Evolutionary conservation across 2,329 filamentous ascomycete genomes (phyloP).

Genomic region (Cladorrhinum sp.): DNA sequence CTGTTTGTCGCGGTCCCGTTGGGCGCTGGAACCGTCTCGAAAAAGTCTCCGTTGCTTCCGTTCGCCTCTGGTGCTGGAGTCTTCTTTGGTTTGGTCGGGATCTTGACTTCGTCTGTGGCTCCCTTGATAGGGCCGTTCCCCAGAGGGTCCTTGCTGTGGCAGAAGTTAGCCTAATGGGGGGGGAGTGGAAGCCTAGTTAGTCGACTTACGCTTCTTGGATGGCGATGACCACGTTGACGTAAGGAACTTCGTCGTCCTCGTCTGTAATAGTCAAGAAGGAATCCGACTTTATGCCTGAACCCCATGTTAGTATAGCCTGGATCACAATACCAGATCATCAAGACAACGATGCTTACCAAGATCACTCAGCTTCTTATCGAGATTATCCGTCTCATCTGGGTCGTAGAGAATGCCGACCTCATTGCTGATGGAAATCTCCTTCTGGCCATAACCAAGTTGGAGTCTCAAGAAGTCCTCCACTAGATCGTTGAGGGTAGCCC

Average conservation of each 20-base stretch:
- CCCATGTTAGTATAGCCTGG: constrained; percentile 12
- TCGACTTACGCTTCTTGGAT: constrained; percentile 58
- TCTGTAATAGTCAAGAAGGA: constrained; percentile 83
- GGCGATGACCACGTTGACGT: constrained; percentile 76
- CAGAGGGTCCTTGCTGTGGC: constrained; percentile 37
- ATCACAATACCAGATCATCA: neutral
- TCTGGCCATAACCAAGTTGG: constrained; percentile 72
- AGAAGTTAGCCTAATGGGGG: constrained; percentile 29
- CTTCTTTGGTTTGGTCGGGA: constrained; percentile 54
- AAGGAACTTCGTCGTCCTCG: constrained; percentile 68
- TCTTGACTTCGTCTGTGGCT: constrained; percentile 41
- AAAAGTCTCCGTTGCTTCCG: constrained; percentile 31
- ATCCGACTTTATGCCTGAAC: constrained; percentile 63
- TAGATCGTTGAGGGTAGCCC: constrained; percentile 74
- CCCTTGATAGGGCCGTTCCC: constrained; percentile 56
- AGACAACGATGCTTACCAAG: constrained; percentile 53
- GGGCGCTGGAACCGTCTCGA: constrained; percentile 41
- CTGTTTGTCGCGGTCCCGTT: constrained; percentile 37
- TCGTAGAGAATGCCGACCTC: constrained; percentile 82
- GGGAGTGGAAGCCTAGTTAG: constrained; percentile 23
- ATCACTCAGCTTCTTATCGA: constrained; percentile 74
- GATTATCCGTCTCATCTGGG: constrained; percentile 80
- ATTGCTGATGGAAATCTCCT: constrained; percentile 73
- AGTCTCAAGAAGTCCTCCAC: constrained; percentile 69
- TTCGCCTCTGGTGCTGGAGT: constrained; percentile 39